Base-by-base conservation (phyloP, 306 rosid genomes). In the Pyrus communis region DNA sequence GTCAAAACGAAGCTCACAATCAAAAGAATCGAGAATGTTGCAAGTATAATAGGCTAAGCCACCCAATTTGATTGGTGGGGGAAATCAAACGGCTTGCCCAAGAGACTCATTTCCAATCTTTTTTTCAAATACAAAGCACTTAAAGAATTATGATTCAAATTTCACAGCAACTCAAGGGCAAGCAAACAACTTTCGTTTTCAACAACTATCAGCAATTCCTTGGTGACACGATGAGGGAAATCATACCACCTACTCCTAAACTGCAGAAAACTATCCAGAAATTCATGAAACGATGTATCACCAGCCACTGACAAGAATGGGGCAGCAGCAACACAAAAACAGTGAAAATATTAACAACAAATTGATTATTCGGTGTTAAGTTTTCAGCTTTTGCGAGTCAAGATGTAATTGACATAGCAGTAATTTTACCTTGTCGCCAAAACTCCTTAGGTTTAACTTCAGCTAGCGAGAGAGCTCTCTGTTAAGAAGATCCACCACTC, bases 161-260 rank as follows among this genome's bases (percentile, higher is more conserved):
- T 30, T 30, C 33, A 30, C 33, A 30, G 33, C 33, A 30, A 30
- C 33, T 30, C 5, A 30, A 30, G 4, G 33, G 5, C 33, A 30
- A 30, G 5, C 33, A 30, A 30, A 30, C 33, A 30, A 30, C 33
- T 30, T 30, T 30, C 33, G 33, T 30, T 30, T 4, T 30, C 33
- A 30, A 30, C 33, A 30, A 58, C 99, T 1, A 93, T 98, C 35
- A 96, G 88, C 78, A 84, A 84, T 77, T 87, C 93, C 84, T 87
- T 87, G 11, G 88, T 86, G 54, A 93, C 93, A 10, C 85, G 92
- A 74, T 89, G 87, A 55, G 97, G 97, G 77, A 96, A 89, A 84
- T 96, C 99, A 83, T 92, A 91, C 97, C 98, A 96, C 77, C 99
- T 85, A 81, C 90, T 89, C 84, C 98, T 89, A 82, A 96, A 92